Conservation (phyloP, 2,329 filamentous ascomycete genomes). For the Diplodia scrobiculata region DNA sequence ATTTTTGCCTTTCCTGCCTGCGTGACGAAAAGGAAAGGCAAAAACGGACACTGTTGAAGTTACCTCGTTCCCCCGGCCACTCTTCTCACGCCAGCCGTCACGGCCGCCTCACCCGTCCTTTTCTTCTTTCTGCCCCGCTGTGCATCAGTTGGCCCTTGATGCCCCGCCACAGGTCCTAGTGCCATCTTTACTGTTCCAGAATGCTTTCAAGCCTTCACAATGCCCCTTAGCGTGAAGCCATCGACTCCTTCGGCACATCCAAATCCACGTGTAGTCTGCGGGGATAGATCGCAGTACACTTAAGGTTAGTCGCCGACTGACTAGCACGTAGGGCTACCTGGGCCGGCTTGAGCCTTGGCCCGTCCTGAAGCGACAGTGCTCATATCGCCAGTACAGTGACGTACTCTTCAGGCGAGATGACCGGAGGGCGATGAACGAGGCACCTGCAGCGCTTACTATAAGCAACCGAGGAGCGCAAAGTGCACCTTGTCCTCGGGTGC, state of each 20-base stretch:
- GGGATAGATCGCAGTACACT: neutral
- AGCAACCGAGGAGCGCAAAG: neutral
- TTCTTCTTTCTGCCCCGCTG: neutral
- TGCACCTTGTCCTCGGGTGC: neutral
- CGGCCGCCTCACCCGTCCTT: neutral
- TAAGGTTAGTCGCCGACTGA: neutral
- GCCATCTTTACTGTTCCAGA: neutral
- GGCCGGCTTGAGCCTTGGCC: neutral
- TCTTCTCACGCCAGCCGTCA: neutral
- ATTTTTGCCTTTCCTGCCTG: no score
- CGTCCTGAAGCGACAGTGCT: neutral
- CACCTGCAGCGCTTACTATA: neutral
- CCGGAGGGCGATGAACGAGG: neutral
- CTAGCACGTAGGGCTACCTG: neutral
- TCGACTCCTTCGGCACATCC: neutral
- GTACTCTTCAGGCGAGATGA: neutral
- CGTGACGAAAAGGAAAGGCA: neutral
- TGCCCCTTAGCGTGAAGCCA: neutral
- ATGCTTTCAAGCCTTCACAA: neutral
- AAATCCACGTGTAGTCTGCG: neutral
- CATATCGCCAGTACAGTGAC: neutral
- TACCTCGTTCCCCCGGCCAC: neutral
- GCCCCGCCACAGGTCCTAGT: neutral
- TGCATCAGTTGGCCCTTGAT: neutral
- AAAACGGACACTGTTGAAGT: conserved; percentile 1